Evolutionary conservation across 2,329 filamentous ascomycete genomes (phyloP), one percentile per base, ranked within the genome.

Genomic region (Moelleriella libera): DNA sequence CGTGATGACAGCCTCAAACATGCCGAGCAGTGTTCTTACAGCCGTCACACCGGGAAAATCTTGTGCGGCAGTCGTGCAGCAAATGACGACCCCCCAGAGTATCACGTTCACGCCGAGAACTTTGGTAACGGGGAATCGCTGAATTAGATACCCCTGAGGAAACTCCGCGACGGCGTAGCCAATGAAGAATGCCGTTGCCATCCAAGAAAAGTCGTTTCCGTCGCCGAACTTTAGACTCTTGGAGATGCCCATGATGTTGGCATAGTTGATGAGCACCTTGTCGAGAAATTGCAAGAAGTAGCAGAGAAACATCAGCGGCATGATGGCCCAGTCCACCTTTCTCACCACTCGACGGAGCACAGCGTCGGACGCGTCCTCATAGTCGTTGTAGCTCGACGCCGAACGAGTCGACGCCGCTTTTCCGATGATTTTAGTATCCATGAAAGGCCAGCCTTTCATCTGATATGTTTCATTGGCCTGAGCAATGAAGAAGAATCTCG

Each of bases 1-100:
- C 0, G 68, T 70, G 37, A 75, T 70, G 2, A 66, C 64, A 0
- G 69, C 67, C 59, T 74, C 71, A 31, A 72, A 68, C 12, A 66
- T 55, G 5, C 71, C 71, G 2, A 74, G 61, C 2, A 74, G 53
- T 37, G 69, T 67, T 1, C 71, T 64, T 44, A 65, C 66, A 4
- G 64, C 62, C 2, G 65, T 63, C 34, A 71, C 58, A 0, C 67
- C 64, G 0, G 62, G 60, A 48, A 70, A 74, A 49, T 61, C 64
- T 5, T 59, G 57, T 37, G 60, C 65, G 3, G 62, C 64, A 1
- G 69, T 69, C 10, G 65, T 69, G 48, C 63, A 64, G 60, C 69
- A 68, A 32, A 73, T 58, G 28, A 68, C 60, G 6, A 59, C 44
- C 5, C 64, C 65, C 64, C 63, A 65, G 5, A 57, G 49, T 2